Base-by-base conservation (phyloP, 164 flowering plant species). In the Nelumbo lutea region DNA sequence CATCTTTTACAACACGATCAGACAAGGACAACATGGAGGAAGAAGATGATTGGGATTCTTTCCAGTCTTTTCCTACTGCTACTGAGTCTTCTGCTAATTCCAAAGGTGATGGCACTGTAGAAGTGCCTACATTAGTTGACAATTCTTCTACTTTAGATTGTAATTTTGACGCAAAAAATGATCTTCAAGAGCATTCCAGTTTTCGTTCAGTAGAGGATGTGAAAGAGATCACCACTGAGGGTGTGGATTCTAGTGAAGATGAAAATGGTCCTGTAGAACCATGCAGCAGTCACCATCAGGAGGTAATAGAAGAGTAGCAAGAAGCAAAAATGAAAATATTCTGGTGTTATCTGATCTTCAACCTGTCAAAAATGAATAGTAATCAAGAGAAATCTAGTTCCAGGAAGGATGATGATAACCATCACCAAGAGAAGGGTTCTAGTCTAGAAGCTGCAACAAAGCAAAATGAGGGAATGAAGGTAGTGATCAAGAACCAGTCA, bases 11-110 rank as follows among this genome's bases (percentile, higher is more conserved):
- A 50, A 44, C 44, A 15, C 70, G 50, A 11, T 47, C 77, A 59
- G 72, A 68, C 64, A 50, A 69, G 9, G 76, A 72, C 38, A 40
- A 43, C 15, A 57, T 40, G 41, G 79, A 77, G 45, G 85, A 79
- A 45, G 82, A 93, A 2, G 98, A 93, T 78, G 98, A 95, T 73
- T 95, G 98, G 98, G 97, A 95, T 73, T 73, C 93, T 55, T 95
- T 95, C 75, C 98, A 95, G 79, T 95, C 98, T 66, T 90, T 92
- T 79, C 87, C 94, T 61, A 87, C 90, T n/a, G 74, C 83, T 53
- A 62, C 68, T 61, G 75, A 61, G 73, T 70, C 75, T 56, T 62
- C 75, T 71, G 76, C 77, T 46, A 72, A 74, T 64, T 66, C 76
- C 41, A 45, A 70, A 42, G 72, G 6, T 13, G 77, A 68, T 9